Base-by-base conservation (phyloP, 805 yeast genomes). In the Dipodascus geniculatus region DNA sequence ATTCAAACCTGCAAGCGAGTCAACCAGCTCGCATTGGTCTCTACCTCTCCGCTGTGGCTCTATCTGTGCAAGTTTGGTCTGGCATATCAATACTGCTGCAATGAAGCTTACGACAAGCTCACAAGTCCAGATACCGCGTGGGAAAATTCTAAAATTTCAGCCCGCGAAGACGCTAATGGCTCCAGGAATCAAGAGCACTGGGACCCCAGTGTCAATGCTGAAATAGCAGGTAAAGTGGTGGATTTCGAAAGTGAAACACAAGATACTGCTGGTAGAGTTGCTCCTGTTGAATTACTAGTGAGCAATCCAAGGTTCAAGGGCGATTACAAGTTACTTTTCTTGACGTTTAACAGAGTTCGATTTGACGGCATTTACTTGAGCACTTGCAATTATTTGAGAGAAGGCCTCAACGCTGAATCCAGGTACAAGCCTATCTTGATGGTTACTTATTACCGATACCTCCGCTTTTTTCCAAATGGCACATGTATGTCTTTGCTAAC, bases 401-500 rank as follows among this genome's bases (percentile, higher is more conserved):
- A 86, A 62, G 97, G 97, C 38, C 83, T 86, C 1, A 75, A 82
- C 51, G 20, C 6, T 11, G 76, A 80, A 6, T 75, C 85, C 3
- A 81, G 93, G 84, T 68, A 75, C 48, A 80, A 80, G 56, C 96
- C 96, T 1, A 79, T 86, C 20, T 80, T 87, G 60, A 80, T 88
- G 65, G 85, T 91, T 44, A 87, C 96, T 0, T 91, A 91, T 64
- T 91, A 87, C 65, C 72, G 99, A 57, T 93, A 89, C 66, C 68
- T 83, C 35, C 73, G 97, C 57, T 89, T 91, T 63, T 85, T 76
- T 64, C 82, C 83, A 0, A 85, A 85, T 62, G 97, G 98, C 0
- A 71, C 77, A 1, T 84, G 87, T 56, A 69, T 86, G 48, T 79
- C 85, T 63, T 74, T 86, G 24, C 74, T 87, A 23, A 79, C 95